Percentiles rank a stretch among this genome's conserved stretches.
These are phyloP conservation scores for Tricholoma sp. DNA, from an alignment of 768 basidiomycete species.

Conservation along the genomic window DNA sequence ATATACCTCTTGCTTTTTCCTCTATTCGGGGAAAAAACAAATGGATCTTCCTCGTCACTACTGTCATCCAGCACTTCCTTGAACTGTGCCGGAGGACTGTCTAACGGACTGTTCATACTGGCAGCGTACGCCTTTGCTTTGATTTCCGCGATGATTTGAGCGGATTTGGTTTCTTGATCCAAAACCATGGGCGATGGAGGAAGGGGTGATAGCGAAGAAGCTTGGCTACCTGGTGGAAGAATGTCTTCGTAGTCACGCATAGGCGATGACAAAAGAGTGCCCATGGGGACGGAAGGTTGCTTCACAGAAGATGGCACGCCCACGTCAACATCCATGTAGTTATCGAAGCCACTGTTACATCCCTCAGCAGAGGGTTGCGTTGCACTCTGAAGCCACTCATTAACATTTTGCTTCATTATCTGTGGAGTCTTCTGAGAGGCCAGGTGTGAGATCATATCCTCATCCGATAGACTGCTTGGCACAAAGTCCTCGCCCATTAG, in stretches of 20 bases:
- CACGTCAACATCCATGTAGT: conserved; percentile 12
- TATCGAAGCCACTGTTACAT: conserved; percentile 4
- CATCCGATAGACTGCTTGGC: conserved; percentile 66
- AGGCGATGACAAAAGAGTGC: conserved; percentile 6
- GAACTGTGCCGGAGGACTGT: conserved; percentile 27
- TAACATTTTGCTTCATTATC: conserved; percentile 31
- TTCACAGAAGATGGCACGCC: neutral
- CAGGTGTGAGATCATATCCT: conserved; percentile 43
- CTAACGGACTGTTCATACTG: conserved; percentile 40
- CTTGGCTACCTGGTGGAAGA: conserved; percentile 18
- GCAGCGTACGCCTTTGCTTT: conserved; percentile 55
- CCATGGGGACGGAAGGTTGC: neutral
- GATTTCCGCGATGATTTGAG: conserved; percentile 57
- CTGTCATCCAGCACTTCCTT: conserved; percentile 45
- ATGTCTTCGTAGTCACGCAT: conserved; percentile 3
- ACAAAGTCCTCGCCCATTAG: conserved; percentile 32
- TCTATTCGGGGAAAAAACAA: conserved; percentile 14
- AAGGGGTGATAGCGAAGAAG: conserved; percentile 11
- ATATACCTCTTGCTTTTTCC: conserved; percentile 10
- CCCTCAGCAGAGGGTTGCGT: conserved; percentile 8
- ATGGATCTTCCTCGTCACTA: conserved; percentile 41
- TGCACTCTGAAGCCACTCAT: conserved; percentile 37
- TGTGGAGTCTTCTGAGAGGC: conserved; percentile 18
- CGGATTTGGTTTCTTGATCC: conserved; percentile 41
- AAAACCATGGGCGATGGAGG: conserved; percentile 30